Conservation (phyloP, 495 filamentous ascomycete species). For the Lindgomyces ingoldianus region DNA sequence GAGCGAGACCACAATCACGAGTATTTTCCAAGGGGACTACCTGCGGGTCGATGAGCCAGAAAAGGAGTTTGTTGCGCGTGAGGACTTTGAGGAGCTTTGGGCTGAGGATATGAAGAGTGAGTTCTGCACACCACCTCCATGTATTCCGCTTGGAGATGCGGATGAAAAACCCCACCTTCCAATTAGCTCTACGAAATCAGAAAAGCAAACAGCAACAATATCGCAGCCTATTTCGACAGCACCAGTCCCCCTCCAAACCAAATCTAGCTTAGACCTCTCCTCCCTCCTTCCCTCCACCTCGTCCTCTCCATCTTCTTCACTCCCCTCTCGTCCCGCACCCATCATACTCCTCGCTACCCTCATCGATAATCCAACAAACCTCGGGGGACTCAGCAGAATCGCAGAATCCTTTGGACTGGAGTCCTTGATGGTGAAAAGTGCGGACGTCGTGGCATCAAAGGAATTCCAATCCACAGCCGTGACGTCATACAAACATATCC, state of each 20-base stretch:
- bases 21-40: conserved; percentile 44
- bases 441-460: conserved; percentile 37
- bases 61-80: conserved; percentile 23
- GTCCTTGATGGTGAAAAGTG: conserved; percentile 43
- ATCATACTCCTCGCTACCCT: conserved; percentile 54
- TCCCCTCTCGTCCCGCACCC: conserved; percentile 20
- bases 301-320: neutral
- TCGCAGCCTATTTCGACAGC: neutral
- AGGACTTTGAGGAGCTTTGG: conserved; percentile 28
- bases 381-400: conserved; percentile 52
- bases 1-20: conserved; percentile 38
- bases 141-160: conserved; percentile 12
- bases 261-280: conserved; percentile 30
- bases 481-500: conserved; percentile 48
- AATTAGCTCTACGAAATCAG: too few species aligned
- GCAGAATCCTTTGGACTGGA: conserved; percentile 52
- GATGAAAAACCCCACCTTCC: too few species aligned
- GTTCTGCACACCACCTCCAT: neutral
- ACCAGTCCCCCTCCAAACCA: conserved; percentile 36
- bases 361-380: conserved; percentile 51
- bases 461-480: conserved; percentile 51
- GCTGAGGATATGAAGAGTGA: conserved; percentile 5
- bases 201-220: neutral
- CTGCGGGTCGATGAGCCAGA: conserved; percentile 38
- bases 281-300: neutral